Evolutionary conservation across 179 eudicot species (phyloP), one percentile per base, ranked within the genome.

Genomic region (Silene noctiflora): DNA sequence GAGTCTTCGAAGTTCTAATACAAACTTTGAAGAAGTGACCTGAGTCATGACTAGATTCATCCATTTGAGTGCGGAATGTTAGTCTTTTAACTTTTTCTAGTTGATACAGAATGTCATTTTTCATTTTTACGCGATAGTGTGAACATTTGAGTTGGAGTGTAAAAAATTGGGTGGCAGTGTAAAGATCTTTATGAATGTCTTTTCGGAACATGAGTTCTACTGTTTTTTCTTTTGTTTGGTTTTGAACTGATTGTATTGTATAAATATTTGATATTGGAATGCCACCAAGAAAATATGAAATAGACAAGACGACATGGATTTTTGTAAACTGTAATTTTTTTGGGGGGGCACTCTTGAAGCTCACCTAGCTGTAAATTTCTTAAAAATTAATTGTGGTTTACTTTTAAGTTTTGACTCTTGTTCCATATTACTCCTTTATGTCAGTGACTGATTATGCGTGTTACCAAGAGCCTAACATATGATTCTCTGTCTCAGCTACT

Each of bases 401-500:
- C 20, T 42, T 0, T 69, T 53, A 17, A 51, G 14, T 7, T 75
- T 12, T 62, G 31, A 62, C 20, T 29, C 64, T 63, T 58, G 65
- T 51, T 33, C 69, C 22, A 72, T 65, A 53, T 53, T 17, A 33
- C 53, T 19, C 22, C 46, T 11, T 72, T 27, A 51, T 5, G 71
- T 27, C 27, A 14, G 20, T 55, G 20, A 55, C 58, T 16, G n/a
- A 53, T 9, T 66, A 42, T 14, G 35, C 48, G 4, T 79, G 24
- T 73, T 62, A 25, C 22, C 68, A 12, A 69, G 69, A 67, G 63
- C n/a, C 67, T 72, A 59, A 58, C 9, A 6, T 35, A 19, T 72
- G 20, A 25, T 22, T 76, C 42, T 14, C 27, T 72, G 20, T 72
- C 82, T 78, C 88, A 93, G 98, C 92, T 93, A 82, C 91, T 93